Percentiles rank a stretch among this genome's conserved stretches.
Evolutionary conservation across 2,329 filamentous ascomycete species (phyloP).

Genomic region (Aureobasidium sp.): DNA sequence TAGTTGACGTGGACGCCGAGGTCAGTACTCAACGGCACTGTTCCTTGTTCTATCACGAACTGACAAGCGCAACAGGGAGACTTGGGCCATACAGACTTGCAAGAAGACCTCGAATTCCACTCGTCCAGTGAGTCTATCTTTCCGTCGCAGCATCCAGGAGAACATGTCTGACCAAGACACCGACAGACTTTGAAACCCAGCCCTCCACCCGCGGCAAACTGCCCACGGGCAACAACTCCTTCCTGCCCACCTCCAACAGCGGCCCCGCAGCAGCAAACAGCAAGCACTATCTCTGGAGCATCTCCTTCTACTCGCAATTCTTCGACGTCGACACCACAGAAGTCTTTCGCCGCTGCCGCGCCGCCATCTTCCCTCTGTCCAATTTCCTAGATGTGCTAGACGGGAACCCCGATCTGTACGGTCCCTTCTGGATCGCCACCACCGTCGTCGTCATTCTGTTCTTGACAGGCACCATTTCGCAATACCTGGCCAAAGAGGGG

Average conservation of each 20-base stretch:
- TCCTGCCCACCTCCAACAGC: constrained; percentile 31
- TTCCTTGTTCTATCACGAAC: constrained; percentile 4
- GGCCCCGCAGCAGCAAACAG: constrained; percentile 22
- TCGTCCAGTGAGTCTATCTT: constrained; percentile 56
- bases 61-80: constrained; percentile 77
- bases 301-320: constrained; percentile 94
- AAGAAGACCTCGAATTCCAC: constrained; percentile 97
- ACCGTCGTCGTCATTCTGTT: constrained; percentile 95
- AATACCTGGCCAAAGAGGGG: constrained; percentile 67
- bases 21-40: constrained; percentile 41
- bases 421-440: constrained; percentile 97
- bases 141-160: neutral
- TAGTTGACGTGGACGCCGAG: constrained; percentile 96
- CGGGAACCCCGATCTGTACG: constrained; percentile 93
- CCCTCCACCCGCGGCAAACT: constrained; percentile 46
- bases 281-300: constrained; percentile 87
- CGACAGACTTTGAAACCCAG: constrained; percentile 57
- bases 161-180: neutral
- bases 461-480: constrained; percentile 86
- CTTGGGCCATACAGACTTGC: constrained; percentile 93
- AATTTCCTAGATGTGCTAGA: constrained; percentile 98
- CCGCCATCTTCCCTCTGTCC: constrained; percentile 79
- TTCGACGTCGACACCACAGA: constrained; percentile 96
- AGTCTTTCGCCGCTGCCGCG: constrained; percentile 77
- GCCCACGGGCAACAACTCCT: constrained; percentile 35